phyloP scores from a whole-genome alignment of 768 basidiomycete species.

The Russula olivacea region DNA sequence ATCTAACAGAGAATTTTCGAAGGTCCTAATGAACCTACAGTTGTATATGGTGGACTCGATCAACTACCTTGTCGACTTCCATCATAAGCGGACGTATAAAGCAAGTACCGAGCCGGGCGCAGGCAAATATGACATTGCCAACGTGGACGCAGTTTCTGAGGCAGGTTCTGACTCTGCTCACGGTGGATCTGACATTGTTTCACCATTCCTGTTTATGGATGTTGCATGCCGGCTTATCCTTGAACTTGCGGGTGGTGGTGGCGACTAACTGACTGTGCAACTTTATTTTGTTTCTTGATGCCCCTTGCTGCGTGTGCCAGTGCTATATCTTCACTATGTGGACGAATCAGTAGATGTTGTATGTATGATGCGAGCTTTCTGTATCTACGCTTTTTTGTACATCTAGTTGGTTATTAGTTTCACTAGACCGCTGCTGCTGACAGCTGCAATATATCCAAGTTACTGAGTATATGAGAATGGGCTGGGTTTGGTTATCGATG shows the following conservation, averaged over 20 bases:
- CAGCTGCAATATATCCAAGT: constrained; percentile 11
- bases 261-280: constrained; percentile 6
- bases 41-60: constrained; percentile 93
- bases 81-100: constrained; percentile 91
- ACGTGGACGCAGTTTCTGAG: constrained; percentile 46
- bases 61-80: constrained; percentile 97
- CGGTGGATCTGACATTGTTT: constrained; percentile 59
- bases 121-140: constrained; percentile 63
- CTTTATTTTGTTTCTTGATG: constrained; percentile 1
- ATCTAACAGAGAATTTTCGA: constrained; percentile 7
- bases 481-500: not conserved
- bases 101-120: constrained; percentile 63
- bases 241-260: constrained; percentile 74
- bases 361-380: constrained; percentile 6
- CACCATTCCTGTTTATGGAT: constrained; percentile 96
- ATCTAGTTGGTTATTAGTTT: constrained; percentile 13
- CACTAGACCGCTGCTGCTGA: not conserved
- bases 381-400: constrained; percentile 23
- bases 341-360: constrained; percentile 10
- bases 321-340: constrained; percentile 13
- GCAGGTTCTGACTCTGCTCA: constrained; percentile 49
- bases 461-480: not conserved
- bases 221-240: constrained; percentile 90
- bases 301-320: not conserved
- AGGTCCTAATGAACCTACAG: constrained; percentile 97